Percentiles rank a stretch among this genome's conserved stretches.
phyloP scores from a whole-genome alignment of 768 basidiomycete species.

The Lyophyllum atratum region DNA sequence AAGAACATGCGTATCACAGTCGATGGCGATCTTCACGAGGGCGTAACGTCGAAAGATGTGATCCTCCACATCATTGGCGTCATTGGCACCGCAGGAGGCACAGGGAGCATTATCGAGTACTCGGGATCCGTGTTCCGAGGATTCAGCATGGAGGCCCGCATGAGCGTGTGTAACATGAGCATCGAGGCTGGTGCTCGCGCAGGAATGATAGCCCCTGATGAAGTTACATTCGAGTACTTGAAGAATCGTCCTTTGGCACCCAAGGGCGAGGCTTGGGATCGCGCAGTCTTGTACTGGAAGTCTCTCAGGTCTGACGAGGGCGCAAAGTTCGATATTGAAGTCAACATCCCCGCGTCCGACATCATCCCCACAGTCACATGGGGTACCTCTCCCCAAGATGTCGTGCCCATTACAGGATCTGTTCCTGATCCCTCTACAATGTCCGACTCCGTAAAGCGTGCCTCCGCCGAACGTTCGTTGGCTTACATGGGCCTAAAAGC shows the following conservation, averaged over 20 bases:
- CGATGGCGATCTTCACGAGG: slow-evolving; percentile 77
- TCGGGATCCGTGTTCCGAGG: slow-evolving; percentile 85
- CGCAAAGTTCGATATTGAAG: slow-evolving; percentile 82
- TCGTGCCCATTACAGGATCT: slow-evolving; percentile 76
- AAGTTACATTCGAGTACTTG: slow-evolving; percentile 84
- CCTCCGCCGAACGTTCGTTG: slow-evolving; percentile 74
- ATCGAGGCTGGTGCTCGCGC: slow-evolving; percentile 93
- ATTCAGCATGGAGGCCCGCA: slow-evolving; percentile 89
- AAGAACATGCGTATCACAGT: slow-evolving; percentile 94
- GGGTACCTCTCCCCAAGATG: slow-evolving; percentile 93
- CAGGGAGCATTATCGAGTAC: slow-evolving; percentile 90
- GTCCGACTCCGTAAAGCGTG: slow-evolving; percentile 62
- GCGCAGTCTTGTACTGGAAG: slow-evolving; percentile 84
- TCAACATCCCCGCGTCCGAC: slow-evolving; percentile 79
- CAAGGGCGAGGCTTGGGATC: slow-evolving; percentile 83
- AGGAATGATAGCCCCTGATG: slow-evolving; percentile 91
- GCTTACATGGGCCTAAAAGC: slow-evolving; percentile 86
- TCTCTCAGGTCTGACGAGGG: slow-evolving; percentile 78
- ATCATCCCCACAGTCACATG: slow-evolving; percentile 91
- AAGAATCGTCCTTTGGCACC: slow-evolving; percentile 80
- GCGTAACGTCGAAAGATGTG: slow-evolving; percentile 88
- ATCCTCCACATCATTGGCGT: slow-evolving; percentile 88
- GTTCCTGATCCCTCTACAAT: slow-evolving; percentile 79
- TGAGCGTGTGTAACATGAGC: slow-evolving; percentile 94
- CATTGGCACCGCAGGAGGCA: slow-evolving; percentile 93